These are phyloP conservation scores for Wickerhamiella allomyrinae DNA, from an alignment of 805 yeast genomes.

Conservation along the genomic window DNA sequence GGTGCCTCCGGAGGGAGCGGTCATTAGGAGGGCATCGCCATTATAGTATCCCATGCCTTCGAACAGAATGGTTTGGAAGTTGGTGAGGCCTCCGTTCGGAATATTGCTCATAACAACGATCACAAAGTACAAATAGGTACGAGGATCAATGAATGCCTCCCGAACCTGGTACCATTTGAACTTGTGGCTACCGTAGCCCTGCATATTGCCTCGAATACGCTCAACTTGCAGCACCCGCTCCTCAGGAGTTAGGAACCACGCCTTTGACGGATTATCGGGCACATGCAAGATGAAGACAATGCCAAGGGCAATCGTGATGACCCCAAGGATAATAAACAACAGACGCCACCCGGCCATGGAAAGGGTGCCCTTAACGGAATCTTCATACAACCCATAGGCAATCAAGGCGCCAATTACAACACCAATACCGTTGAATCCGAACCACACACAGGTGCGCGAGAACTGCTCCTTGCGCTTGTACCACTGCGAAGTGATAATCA, in stretches of 20 bases:
- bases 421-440: conserved; percentile 32
- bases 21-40: conserved; percentile 28
- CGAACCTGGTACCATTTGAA: conserved; percentile 40
- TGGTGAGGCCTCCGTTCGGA: conserved; percentile 43
- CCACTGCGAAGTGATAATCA: conserved; percentile 43
- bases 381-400: conserved; percentile 32
- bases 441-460: conserved; percentile 30
- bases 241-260: conserved; percentile 33
- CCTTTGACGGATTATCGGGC: conserved; percentile 40
- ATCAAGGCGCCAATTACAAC: conserved; percentile 34
- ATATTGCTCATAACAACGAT: conserved; percentile 30
- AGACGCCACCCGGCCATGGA: conserved; percentile 35
- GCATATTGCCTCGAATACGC: conserved; percentile 39
- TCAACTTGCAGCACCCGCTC: conserved; percentile 37
- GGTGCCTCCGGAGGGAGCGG: conserved; percentile 34
- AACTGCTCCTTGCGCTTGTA: conserved; percentile 38
- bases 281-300: conserved; percentile 20
- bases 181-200: conserved; percentile 39
- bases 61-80: conserved; percentile 33
- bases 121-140: conserved; percentile 35
- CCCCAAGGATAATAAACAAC: conserved; percentile 43
- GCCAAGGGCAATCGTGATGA: conserved; percentile 33
- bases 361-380: background rate
- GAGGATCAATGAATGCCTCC: conserved; percentile 36
- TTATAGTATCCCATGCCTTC: conserved; percentile 22